Evolutionary conservation across 2,329 filamentous ascomycete genomes (phyloP).

Genomic region (Arthrobotrys sphaeroides): DNA sequence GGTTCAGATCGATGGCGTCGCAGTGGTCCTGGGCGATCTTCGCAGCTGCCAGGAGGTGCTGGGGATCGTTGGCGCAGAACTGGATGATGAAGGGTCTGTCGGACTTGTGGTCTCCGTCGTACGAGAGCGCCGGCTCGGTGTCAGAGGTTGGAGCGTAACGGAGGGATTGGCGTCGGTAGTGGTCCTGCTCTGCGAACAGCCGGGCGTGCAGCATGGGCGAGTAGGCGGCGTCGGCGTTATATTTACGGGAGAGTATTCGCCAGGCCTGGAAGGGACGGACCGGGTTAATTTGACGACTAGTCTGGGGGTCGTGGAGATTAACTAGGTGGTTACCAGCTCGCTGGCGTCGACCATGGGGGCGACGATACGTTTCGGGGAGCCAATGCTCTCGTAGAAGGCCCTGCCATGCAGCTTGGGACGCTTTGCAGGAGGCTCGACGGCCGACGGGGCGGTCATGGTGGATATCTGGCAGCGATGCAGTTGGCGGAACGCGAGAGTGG

Average conservation of each 20-base stretch:
- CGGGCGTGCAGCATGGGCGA: slow-evolving; percentile 96
- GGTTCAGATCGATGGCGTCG: slow-evolving; percentile 93
- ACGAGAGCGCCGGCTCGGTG: slow-evolving; percentile 64
- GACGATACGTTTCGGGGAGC: slow-evolving; percentile 86
- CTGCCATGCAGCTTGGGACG: slow-evolving; percentile 77
- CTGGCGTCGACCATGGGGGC: slow-evolving; percentile 99
- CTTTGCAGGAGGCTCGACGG: slow-evolving; percentile 45
- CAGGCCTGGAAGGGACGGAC: slow-evolving; percentile 84
- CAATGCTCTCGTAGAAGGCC: slow-evolving; percentile 93
- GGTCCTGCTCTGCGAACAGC: slow-evolving; percentile 78
- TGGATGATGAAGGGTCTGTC: slow-evolving; percentile 95
- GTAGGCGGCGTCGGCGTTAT: slow-evolving; percentile 85
- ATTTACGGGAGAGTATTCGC: slow-evolving; percentile 95
- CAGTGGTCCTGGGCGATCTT: slow-evolving; percentile 82
- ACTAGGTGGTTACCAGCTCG: slow-evolving; percentile 77
- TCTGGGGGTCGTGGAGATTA: too few relatives aligned
- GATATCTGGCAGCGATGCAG: background rate
- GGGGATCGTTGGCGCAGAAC: slow-evolving; percentile 89
- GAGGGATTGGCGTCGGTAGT: slow-evolving; percentile 83
- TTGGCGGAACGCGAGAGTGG: too few relatives aligned
- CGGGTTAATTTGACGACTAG: too few relatives aligned
- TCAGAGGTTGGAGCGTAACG: slow-evolving; percentile 60
- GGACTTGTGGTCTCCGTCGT: slow-evolving; percentile 79
- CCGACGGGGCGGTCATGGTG: slow-evolving; percentile 9
- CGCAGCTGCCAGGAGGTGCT: slow-evolving; percentile 81